These are phyloP conservation scores for Picochlorum sp. DNA, from an alignment of 139 green algal genomes.

Conservation along the genomic window DNA sequence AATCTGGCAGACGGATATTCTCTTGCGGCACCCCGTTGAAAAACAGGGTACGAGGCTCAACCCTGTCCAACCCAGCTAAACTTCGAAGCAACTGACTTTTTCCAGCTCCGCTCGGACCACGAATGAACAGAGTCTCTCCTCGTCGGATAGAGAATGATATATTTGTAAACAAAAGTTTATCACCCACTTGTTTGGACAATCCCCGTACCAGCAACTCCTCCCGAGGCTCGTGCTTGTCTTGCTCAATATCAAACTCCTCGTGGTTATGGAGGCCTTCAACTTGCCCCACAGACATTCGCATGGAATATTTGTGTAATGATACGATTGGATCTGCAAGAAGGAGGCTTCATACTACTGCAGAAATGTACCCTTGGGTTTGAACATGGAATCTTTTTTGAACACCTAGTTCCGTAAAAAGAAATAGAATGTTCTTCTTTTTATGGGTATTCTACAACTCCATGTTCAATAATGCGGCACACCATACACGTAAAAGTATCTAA, in stretches of 20 bases:
- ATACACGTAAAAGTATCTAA: too few relatives aligned
- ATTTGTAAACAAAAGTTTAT: neutral
- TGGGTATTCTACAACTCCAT: too few relatives aligned
- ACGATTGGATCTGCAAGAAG: too few relatives aligned
- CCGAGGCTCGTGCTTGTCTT: conserved; percentile 4
- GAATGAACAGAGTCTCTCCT: conserved; percentile 54
- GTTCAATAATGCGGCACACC: too few relatives aligned
- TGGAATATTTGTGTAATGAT: too few relatives aligned
- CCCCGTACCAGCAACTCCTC: neutral
- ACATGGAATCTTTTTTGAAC: too few relatives aligned
- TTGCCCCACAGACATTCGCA: too few relatives aligned
- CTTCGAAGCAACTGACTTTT: conserved; percentile 70
- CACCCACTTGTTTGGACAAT: conserved; percentile 7
- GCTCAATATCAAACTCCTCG: neutral
- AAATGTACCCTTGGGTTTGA: too few relatives aligned
- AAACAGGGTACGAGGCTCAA: conserved; percentile 16
- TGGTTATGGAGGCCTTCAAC: neutral
- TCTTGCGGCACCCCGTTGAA: conserved; percentile 30
- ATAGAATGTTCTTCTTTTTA: too few relatives aligned
- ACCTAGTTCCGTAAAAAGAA: too few relatives aligned
- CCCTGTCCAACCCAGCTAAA: conserved; percentile 53
- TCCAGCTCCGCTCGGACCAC: conserved; percentile 60
- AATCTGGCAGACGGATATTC: conserved; percentile 35
- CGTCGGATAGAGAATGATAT: conserved; percentile 38
- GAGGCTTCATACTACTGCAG: too few relatives aligned